Evolutionary conservation across 495 filamentous ascomycete species (phyloP), one percentile per base, ranked within the genome.

Genomic region (Trichoderma orchidacearum): DNA sequence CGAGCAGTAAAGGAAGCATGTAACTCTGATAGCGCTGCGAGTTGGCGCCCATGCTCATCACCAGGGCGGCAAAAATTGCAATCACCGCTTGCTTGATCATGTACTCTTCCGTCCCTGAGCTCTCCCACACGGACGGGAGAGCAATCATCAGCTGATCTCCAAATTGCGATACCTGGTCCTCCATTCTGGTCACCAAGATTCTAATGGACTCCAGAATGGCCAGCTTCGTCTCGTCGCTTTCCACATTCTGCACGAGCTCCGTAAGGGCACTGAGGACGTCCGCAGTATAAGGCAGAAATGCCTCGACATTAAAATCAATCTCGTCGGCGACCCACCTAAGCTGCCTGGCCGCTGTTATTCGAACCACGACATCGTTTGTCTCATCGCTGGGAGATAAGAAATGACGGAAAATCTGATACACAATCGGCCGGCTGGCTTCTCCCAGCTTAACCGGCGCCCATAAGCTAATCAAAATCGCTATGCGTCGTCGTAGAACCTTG

Each of bases 341-440:
- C 63, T 94, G 87, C 55, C 88, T 79, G 9, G 89, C 93, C 5
- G 93, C 87, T 0, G 92, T 95, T 35, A 96, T 83, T 12, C 90
- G 85, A 30, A 98, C 93, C 5, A 96, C 89, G 45, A 89, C 77
- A 64, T 98, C 93, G 63, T 98, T 98, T 59, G 83, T 73, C 1
- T 79, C 71, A 64, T 96, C 90, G 12, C 80, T 73, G 23, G 79
- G 78, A 63, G 89, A 83, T 13, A 97, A 76, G n/a, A 98, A 72
- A 68, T 95, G 85, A 60, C 87, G 83, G 70, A 90, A 95, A 32
- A 96, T 89, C 61, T 89, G 82, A 61, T 94, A 96, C 17, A 96
- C 79, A n/a, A 88, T 72, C 18, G 83, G 73, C 51, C 81, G 73
- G 54, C 83, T 86, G 18, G 80, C 62, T 29, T 82, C 73, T 1